Base-by-base conservation (phyloP, 164 flowering plant genomes). In the Vitis amurensis region DNA sequence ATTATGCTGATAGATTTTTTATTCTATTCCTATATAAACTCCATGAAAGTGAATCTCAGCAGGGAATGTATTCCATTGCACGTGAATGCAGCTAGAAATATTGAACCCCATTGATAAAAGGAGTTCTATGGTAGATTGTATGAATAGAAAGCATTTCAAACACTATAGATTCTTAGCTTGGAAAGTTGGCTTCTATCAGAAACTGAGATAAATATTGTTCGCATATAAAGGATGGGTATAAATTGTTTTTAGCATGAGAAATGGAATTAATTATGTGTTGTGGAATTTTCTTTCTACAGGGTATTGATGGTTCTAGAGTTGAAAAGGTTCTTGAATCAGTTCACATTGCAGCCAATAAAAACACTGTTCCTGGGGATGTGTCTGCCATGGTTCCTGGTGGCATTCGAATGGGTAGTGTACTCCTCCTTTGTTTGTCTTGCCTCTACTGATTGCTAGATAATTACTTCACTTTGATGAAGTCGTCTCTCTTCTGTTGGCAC, bases 331-430 rank as follows among this genome's bases (percentile, higher is more conserved):
- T 96, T 85, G 99, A 96, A 80, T 50, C 89, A 72, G 99, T 92
- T 59, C 99, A 96, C 63, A 96, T 96, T 79, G 99, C 99, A 65
- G 97, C 99, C 49, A 93, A 96, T 88, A 96, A 96, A 67, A 96
- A 96, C 79, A 96, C 99, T 27, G 99, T 96, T 61, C 87, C 87
- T 31, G 87, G 87, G 55, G 87, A 84, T 80, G 85, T 84, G 23
- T 84, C 87, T 77, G 99, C 99, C 69, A 96, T 96, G 98, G 97
- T 93, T 79, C 99, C 99, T 80, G 99, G 99, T 73, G 99, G 99
- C 84, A 96, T 96, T 76, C 82, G 98, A 60, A 93, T 93, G 97
- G 99, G 99, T 95, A 84, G 48, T 68, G 47, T 64, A 3, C 7
- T 6, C 44, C 44, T 37, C 44, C 56, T 47, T 55, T n/a, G 11